These are phyloP conservation scores for Colletotrichum magnum DNA, from an alignment of 2,329 filamentous ascomycete species.

Conservation along the genomic window DNA sequence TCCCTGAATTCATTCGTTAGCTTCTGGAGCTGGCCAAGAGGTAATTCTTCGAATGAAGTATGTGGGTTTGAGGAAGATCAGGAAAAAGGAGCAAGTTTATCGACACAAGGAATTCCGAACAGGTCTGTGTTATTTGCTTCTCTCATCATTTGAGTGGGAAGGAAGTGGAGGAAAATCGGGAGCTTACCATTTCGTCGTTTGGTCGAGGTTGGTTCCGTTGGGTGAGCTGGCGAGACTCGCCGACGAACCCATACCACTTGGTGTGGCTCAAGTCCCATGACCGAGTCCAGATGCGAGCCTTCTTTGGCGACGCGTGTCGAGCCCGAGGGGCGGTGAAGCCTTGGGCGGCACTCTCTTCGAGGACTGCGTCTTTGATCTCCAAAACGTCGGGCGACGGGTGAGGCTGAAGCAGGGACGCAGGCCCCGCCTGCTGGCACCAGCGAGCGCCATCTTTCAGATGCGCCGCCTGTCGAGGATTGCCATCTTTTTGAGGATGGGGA, in stretches of 20 bases:
- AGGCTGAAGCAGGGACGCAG: background rate
- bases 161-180: no score
- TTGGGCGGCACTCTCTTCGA: no score
- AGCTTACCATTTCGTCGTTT: conserved; percentile 18
- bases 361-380: background rate
- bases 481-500: background rate
- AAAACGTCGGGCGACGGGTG: background rate
- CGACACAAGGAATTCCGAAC: conserved; percentile 51
- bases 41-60: conserved; percentile 5
- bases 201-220: background rate
- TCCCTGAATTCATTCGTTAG: conserved; percentile 28
- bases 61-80: conserved; percentile 27
- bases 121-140: conserved; percentile 50
- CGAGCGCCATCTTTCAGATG: background rate
- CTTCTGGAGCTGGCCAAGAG: background rate
- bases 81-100: conserved; percentile 46
- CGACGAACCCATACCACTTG: no score
- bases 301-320: background rate
- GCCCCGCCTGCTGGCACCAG: background rate
- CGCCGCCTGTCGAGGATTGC: background rate
- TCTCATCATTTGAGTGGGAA: conserved; percentile 47
- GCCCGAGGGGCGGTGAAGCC: background rate
- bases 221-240: background rate
- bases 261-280: no score
- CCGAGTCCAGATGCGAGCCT: background rate